Conservation (phyloP, 345 rosid genomes). For the Syzygium oleosum region DNA sequence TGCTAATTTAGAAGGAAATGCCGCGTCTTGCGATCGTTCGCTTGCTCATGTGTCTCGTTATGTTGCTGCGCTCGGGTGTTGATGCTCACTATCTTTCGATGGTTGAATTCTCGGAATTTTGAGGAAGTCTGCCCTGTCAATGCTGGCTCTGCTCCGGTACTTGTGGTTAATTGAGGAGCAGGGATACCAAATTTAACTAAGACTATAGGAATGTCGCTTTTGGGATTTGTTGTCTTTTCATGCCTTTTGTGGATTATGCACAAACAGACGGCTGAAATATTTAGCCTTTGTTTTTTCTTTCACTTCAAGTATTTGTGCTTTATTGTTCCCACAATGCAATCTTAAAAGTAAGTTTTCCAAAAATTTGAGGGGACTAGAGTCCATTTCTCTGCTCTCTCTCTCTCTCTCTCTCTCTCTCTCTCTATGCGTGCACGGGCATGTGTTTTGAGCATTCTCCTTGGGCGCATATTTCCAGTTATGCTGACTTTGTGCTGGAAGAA, state of each 20-base stretch:
- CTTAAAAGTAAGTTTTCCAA: background rate
- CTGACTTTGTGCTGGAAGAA: background rate
- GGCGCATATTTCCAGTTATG: background rate
- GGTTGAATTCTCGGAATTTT: background rate
- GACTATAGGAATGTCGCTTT: background rate
- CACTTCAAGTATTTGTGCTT: background rate
- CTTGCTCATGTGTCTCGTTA: background rate
- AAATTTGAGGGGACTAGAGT: background rate
- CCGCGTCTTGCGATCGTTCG: background rate
- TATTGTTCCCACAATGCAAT: background rate
- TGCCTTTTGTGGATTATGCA: background rate
- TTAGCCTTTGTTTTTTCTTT: background rate
- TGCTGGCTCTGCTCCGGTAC: background rate
- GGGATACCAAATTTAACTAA: background rate
- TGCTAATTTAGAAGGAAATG: background rate
- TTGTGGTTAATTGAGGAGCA: background rate
- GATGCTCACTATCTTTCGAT: background rate
- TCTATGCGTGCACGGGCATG: background rate
- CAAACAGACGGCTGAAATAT: background rate
- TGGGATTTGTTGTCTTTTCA: background rate
- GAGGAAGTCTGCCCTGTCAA: background rate
- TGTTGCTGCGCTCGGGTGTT: background rate
- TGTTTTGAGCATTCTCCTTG: background rate
- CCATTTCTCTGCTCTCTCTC: background rate
- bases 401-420: background rate